Percentiles rank a stretch among this genome's conserved stretches.
These are phyloP conservation scores for Mycosarcoma maydis DNA, from an alignment of 1,284 basidiomycete species.

Conservation along the genomic window DNA sequence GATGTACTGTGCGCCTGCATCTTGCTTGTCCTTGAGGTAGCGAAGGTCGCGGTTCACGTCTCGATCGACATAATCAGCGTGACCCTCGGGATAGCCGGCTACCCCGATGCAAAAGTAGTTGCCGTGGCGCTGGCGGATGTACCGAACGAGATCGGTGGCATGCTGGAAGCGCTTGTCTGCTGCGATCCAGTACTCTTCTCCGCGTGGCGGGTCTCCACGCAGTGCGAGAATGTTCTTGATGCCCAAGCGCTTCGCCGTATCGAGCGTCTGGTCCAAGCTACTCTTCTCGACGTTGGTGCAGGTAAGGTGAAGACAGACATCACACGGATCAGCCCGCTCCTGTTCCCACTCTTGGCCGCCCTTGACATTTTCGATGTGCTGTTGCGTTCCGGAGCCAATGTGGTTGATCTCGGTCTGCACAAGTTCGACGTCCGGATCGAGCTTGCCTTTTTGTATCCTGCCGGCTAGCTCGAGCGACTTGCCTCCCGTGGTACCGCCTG, in stretches of 20 bases:
- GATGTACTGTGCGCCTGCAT: constrained; percentile 94
- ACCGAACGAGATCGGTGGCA: constrained; percentile 87
- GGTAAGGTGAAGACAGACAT: constrained; percentile 92
- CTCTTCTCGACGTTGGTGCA: constrained; percentile 91
- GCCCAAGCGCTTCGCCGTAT: constrained; percentile 81
- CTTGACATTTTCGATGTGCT: constrained; percentile 23
- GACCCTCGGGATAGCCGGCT: constrained; percentile 93
- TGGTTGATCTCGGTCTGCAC: constrained; percentile 12
- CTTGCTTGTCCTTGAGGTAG: constrained; percentile 86
- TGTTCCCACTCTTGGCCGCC: constrained; percentile 21
- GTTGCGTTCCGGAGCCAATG: constrained; percentile 5
- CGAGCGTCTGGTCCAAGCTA: constrained; percentile 78
- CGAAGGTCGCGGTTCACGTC: constrained; percentile 77
- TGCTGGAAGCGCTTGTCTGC: constrained; percentile 86
- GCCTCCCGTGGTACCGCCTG: constrained; percentile 91
- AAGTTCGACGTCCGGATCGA: constrained; percentile 40
- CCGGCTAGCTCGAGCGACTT: constrained; percentile 80
- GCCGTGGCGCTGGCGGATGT: constrained; percentile 87
- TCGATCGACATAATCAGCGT: constrained; percentile 73
- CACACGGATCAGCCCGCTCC: constrained; percentile 79
- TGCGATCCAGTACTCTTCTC: constrained; percentile 89
- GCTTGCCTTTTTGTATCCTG: constrained; percentile 57
- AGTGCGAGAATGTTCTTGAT: constrained; percentile 92
- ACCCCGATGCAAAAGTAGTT: constrained; percentile 91
- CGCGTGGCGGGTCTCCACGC: constrained; percentile 85